These are phyloP conservation scores for Thuja plicata DNA, from an alignment of 83 land plant genomes.

Conservation along the genomic window DNA sequence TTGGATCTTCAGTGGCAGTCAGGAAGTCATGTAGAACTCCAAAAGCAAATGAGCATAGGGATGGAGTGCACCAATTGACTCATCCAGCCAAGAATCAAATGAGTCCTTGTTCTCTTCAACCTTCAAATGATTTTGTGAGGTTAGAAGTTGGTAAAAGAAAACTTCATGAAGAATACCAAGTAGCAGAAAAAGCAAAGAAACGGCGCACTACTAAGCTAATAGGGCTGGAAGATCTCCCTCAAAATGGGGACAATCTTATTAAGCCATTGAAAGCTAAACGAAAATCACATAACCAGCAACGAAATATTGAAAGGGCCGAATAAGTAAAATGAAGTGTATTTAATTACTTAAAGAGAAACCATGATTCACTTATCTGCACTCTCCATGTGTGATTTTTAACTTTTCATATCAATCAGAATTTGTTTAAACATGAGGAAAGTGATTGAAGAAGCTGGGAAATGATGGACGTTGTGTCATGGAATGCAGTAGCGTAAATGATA, in stretches of 20 bases:
- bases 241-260: constrained; percentile 29
- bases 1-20: no score
- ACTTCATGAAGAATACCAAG: constrained; percentile 74
- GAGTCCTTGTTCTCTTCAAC: no score
- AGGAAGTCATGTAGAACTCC: no score
- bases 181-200: constrained; percentile 55
- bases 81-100: no score
- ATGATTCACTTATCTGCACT: neutral
- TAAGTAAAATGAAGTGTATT: neutral
- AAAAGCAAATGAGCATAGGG: no score
- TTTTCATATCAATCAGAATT: neutral
- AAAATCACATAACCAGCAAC: constrained; percentile 30
- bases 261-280: constrained; percentile 20
- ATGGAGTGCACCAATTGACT: no score
- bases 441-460: neutral
- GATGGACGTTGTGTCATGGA: no score
- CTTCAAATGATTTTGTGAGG: no score
- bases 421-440: neutral
- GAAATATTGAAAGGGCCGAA: neutral
- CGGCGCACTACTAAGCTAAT: no score
- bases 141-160: constrained; percentile 65
- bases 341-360: neutral
- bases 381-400: neutral
- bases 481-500: no score
- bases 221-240: constrained; percentile 68